phyloP scores from a whole-genome alignment of 164 flowering plant genomes.

The Tetrastigma voinierianum region DNA sequence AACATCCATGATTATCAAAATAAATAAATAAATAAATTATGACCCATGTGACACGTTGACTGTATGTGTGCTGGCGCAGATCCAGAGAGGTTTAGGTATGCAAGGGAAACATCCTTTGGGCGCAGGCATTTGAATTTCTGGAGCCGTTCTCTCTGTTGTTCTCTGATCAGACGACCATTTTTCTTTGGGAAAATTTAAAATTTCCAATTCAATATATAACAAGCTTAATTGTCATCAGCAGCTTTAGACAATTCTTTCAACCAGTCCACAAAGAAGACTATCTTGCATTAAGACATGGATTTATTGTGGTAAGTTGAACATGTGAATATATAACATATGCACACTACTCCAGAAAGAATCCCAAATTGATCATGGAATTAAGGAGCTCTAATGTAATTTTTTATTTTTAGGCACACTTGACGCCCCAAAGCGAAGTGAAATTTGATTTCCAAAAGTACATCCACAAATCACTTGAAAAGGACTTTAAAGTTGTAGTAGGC shows the following conservation, averaged over 20 bases:
- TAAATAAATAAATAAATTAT: too few relatives aligned
- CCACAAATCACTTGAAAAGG: slow-evolving; percentile 46
- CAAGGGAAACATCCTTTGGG: slow-evolving; percentile 63
- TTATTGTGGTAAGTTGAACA: slow-evolving; percentile 37
- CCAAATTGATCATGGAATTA: not conserved
- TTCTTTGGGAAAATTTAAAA: too few relatives aligned
- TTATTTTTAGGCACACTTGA: slow-evolving; percentile 47
- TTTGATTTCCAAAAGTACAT: slow-evolving; percentile 61
- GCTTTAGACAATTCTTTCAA: slow-evolving; percentile 55
- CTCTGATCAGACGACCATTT: slow-evolving; percentile 45
- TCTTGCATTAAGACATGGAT: slow-evolving; percentile 58
- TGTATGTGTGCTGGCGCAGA: slow-evolving; percentile 26
- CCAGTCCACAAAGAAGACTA: slow-evolving; percentile 58
- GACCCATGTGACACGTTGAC: too few relatives aligned
- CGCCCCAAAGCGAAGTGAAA: slow-evolving; percentile 40
- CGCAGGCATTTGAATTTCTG: slow-evolving; percentile 48
- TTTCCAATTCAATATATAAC: too few relatives aligned
- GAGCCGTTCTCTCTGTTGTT: slow-evolving; percentile 37
- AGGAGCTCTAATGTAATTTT: not conserved
- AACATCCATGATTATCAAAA: too few relatives aligned
- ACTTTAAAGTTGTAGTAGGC: slow-evolving; percentile 48
- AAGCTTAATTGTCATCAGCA: slow-evolving; percentile 22
- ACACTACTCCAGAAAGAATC: not conserved
- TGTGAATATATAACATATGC: not conserved
- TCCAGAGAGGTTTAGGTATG: slow-evolving; percentile 62